Percentiles rank a stretch among this genome's conserved stretches.
These are phyloP conservation scores for Breynia disticha DNA, from an alignment of 441 rosid genomes.

Conservation along the genomic window DNA sequence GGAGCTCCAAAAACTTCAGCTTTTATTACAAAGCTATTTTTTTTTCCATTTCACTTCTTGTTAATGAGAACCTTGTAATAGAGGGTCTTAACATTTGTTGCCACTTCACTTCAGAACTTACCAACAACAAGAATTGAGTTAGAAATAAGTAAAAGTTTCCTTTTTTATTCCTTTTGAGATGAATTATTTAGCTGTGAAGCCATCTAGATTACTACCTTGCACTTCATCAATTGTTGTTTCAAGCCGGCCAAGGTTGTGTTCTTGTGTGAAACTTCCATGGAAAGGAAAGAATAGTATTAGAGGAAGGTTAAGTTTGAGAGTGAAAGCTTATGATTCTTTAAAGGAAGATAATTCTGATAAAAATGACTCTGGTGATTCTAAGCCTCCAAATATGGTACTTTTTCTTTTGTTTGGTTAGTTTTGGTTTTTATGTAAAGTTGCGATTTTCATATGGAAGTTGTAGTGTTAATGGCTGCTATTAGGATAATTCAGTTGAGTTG, in stretches of 20 bases:
- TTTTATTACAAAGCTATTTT: background rate
- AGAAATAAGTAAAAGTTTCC: background rate
- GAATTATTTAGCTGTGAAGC: conserved; percentile 40
- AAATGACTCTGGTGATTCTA: conserved; percentile 43
- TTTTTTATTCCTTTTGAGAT: conserved; percentile 29
- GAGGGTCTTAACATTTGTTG: background rate
- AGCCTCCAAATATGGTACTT: conserved; percentile 55
- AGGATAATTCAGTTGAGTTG: background rate
- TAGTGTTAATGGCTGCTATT: background rate
- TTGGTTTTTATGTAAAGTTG: background rate
- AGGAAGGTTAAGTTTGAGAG: conserved; percentile 28
- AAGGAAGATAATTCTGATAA: conserved; percentile 24
- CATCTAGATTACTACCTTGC: conserved; percentile 20
- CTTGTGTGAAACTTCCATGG: conserved; percentile 28
- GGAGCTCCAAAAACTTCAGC: conserved; percentile 2
- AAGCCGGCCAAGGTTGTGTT: conserved; percentile 21
- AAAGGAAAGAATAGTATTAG: conserved; percentile 15
- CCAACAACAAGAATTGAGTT: background rate
- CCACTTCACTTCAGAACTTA: background rate
- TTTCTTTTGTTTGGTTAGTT: background rate
- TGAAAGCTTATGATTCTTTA: conserved; percentile 59
- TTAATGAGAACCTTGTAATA: conserved; percentile 11
- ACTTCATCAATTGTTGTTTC: conserved; percentile 20
- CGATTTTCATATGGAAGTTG: background rate
- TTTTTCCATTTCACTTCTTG: background rate